Base-by-base conservation (phyloP, 331 rosid genomes). In the Prunus yedoensis region DNA sequence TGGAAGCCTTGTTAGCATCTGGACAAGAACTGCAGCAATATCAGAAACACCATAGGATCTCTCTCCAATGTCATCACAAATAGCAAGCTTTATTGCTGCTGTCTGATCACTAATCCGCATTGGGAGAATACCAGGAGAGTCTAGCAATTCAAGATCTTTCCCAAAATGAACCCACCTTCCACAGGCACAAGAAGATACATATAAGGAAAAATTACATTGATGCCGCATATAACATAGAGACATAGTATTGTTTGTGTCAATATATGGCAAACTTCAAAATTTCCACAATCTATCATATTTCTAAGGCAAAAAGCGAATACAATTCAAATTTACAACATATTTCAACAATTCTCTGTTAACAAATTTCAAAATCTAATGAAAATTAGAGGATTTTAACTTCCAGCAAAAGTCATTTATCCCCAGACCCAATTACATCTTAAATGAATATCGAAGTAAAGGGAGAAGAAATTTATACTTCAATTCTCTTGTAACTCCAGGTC, bases 41-140 rank as follows among this genome's bases (percentile, higher is more conserved):
- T 94, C 98, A 72, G 84, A 74, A 71, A 82, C 87, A 72, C 88
- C 88, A 73, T 94, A 91, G 79, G 99, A 81, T 82, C 89, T 85
- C 88, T 94, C 99, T 64, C 99, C 97, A 78, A 94, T 94, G 80
- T 94, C 99, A 57, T 94, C 99, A 78, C 99, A 94, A 70, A 93
- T 91, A 38, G 98, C 97, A 6, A 93, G 97, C 89, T 93, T 91
- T 80, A 93, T 87, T 76, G 98, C 97, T 32, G 98, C 86, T 17
- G 96, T 71, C 80, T 89, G 97, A 83, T 93, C 97, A 62, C 90
- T 91, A 67, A 93, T 89, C 83, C 98, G 87, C 98, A 93, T 91
- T 11, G 96, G 98, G 58, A 93, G 79, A 57, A 88, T 87, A 53
- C 97, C 97, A 67, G 97, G 96, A 80, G 98, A 93, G 78, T 93